Evolutionary conservation across 345 rosid genomes (phyloP).

Genomic region (Salix arbutifolia): DNA sequence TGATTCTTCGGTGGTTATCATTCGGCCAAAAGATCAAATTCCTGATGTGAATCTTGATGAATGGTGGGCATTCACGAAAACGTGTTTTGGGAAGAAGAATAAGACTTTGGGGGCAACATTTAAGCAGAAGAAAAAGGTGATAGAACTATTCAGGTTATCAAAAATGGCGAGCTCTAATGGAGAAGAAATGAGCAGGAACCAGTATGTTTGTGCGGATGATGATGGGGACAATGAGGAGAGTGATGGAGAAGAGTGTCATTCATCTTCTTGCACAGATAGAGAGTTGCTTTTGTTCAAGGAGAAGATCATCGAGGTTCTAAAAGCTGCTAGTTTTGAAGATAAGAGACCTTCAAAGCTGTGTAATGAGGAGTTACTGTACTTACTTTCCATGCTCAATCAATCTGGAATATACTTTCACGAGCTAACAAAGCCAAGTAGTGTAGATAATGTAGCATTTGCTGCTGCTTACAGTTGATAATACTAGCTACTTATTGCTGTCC

Average conservation of each 20-base stretch:
- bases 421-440: slow-evolving; percentile 16
- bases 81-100: slow-evolving; percentile 79
- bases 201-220: slow-evolving; percentile 14
- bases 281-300: slow-evolving; percentile 53
- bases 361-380: slow-evolving; percentile 50
- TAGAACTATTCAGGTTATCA: slow-evolving; percentile 49
- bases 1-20: slow-evolving; percentile 73
- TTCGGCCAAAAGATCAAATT: slow-evolving; percentile 63
- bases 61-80: slow-evolving; percentile 73
- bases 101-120: slow-evolving; percentile 83
- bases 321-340: slow-evolving; percentile 49
- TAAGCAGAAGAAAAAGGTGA: slow-evolving; percentile 84
- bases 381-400: slow-evolving; percentile 64
- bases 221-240: slow-evolving; percentile 12
- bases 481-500: neutral
- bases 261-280: slow-evolving; percentile 24
- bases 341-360: slow-evolving; percentile 78
- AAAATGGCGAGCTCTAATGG: slow-evolving; percentile 1
- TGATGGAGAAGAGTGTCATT: slow-evolving; percentile 6
- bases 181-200: slow-evolving; percentile 7
- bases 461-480: slow-evolving; percentile 12
- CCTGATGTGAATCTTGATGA: slow-evolving; percentile 59
- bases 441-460: slow-evolving; percentile 14
- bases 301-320: slow-evolving; percentile 45
- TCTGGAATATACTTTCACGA: slow-evolving; percentile 63